Base-by-base conservation (phyloP, 2,329 filamentous ascomycete genomes). In the Shiraia sp. region DNA sequence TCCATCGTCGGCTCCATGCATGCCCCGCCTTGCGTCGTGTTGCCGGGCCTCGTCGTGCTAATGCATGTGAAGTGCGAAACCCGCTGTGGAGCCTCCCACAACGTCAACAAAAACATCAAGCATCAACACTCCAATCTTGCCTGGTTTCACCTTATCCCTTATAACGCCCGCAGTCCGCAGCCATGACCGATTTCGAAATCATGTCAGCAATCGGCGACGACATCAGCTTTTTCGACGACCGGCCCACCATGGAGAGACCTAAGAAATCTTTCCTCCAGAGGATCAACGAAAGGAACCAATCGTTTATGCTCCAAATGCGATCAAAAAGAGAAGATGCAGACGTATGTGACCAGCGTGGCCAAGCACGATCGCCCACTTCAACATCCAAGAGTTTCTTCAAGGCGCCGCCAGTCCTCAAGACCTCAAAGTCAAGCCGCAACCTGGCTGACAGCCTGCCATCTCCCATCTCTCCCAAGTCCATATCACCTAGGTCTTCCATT, bases 211-310 rank as follows among this genome's bases (percentile, higher is more conserved):
- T 53, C 8, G 49, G 44, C 3, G 25, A 23, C 14, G 42, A 45
- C 14, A 32, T 50, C 27, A 36, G 36, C 8, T 45, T 45, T 22
- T 33, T 45, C 7, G 41, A 52, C 22, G 40, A 50, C 14, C 36
- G 36, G 4, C 43, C 46, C 14, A 33, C 45, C n/a, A 29, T 39
- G 8, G 22, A 45, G 19, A 44, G 44, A 26, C 36, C 38, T 16
- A 49, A 47, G 44, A 49, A 45, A 39, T 50, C 49, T 10, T 52
- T 54, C 39, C 31, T 54, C 31, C 45, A 52, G 22, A 47, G 45
- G 28, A 33, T 54, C 19, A 50, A 49, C 22, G 40, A 49, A 25
- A 45, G 39, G 6, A 43, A 47, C 28, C 43, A 40, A 19, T 30
- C 45, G 8, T 35, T 50, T 32, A 40, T 39, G 7, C 36, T 49